Percentiles rank a stretch among this genome's conserved stretches.
phyloP scores from a whole-genome alignment of 2,329 filamentous ascomycete species.

The Aspergillus unguis region DNA sequence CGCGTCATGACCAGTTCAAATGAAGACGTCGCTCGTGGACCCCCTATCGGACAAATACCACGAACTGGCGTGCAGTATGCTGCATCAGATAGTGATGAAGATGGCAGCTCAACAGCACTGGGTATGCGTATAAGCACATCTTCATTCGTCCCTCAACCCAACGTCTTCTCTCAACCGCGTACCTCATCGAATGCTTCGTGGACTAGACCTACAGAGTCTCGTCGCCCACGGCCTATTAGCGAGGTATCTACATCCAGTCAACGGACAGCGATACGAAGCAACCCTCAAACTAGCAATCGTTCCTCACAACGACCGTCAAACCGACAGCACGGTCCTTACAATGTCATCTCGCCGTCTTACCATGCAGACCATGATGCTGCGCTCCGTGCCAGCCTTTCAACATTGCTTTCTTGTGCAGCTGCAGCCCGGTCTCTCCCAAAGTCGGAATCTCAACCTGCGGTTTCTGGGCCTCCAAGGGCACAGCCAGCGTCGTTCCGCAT shows the following conservation, averaged over 20 bases:
- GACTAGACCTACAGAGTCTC: conserved; percentile 42
- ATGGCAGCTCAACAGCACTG: conserved; percentile 80
- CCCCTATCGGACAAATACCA: conserved; percentile 22
- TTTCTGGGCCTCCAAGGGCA: conserved; percentile 25
- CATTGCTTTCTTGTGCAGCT: conserved; percentile 88
- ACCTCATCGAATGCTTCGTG: conserved; percentile 46
- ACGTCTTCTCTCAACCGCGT: conserved; percentile 84
- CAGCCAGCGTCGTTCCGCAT: conserved; percentile 56
- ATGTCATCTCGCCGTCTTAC: conserved; percentile 69
- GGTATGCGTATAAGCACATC: conserved; percentile 57
- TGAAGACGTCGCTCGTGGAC: conserved; percentile 49
- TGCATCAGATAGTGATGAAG: conserved; percentile 50
- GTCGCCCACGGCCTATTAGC: conserved; percentile 47
- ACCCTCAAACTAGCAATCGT: conserved; percentile 34
- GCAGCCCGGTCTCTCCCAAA: conserved; percentile 81
- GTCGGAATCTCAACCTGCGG: conserved; percentile 32
- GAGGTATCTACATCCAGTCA: conserved; percentile 39
- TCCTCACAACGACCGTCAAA: conserved; percentile 35
- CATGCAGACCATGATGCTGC: conserved; percentile 91
- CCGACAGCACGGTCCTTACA: conserved; percentile 56
- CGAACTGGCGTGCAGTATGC: conserved; percentile 23
- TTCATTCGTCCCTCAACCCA: conserved; percentile 79
- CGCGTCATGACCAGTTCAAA: conserved; percentile 63
- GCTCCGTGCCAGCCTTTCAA: conserved; percentile 87
- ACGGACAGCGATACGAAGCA: conserved; percentile 35